Conservation (phyloP, 116 monocot species). For the Phalaenopsis hybrid region DNA sequence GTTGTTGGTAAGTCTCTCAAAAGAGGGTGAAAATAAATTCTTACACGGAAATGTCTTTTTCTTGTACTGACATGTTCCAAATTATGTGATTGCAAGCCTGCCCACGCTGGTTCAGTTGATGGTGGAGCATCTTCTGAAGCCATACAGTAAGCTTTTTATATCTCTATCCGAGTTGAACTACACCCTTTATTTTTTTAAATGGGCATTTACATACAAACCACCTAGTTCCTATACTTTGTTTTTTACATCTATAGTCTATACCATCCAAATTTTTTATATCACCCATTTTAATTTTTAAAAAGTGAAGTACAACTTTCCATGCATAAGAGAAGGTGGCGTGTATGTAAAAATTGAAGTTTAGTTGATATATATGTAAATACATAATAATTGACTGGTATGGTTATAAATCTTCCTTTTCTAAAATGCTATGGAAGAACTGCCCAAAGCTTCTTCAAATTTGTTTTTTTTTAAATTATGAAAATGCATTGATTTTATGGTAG, state of each 20-base stretch:
- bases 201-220: too few species aligned
- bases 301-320: too few species aligned
- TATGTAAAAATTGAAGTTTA: too few species aligned
- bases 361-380: too few species aligned
- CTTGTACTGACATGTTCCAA: not conserved
- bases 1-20: constrained; percentile 22
- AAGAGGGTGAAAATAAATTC: not conserved
- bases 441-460: not conserved
- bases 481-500: not conserved
- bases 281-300: too few species aligned
- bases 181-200: not conserved
- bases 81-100: constrained; percentile 19
- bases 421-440: not conserved
- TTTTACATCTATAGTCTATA: too few species aligned
- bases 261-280: too few species aligned
- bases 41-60: not conserved
- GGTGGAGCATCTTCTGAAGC: constrained; percentile 21
- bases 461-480: not conserved
- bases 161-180: not conserved
- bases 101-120: constrained; percentile 30
- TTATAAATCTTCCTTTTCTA: too few species aligned
- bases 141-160: constrained; percentile 29
- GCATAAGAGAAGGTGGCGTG: too few species aligned
- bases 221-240: too few species aligned
- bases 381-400: too few species aligned